Base-by-base conservation (phyloP, 805 yeast genomes). In the Kazachstania bromeliacearum region DNA sequence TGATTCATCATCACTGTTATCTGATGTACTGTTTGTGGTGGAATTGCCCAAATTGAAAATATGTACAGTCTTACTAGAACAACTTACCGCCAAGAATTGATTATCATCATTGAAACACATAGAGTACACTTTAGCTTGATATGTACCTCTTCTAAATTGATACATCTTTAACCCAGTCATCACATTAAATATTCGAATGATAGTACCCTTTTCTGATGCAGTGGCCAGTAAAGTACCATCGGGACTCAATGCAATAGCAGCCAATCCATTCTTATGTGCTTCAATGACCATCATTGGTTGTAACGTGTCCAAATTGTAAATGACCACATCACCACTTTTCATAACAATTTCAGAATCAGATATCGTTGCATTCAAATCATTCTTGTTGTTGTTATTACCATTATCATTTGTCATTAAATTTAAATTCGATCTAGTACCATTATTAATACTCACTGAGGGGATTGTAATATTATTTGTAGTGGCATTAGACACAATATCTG, bases 31-130 rank as follows among this genome's bases (percentile, higher is more conserved):
- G 17, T 15, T 21, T n/a, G 17, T 22, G 5, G 17, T 28, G 7
- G 19, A 24, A 26, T 43, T 44, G 5, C 46, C 82, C 36, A 88
- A 59, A 39, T 87, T 71, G 67, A 89, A 92, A 26, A 92, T 76
- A 58, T 92, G 99, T 16, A 92, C 88, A 0, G 99, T 92, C 30
- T 84, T 94, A 15, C 94, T 85, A 2, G 94, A 76, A 19, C 94
- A 80, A 8, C 89, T 75, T 18, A 89, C 95, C n/a, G 85, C 73
- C 21, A 92, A 64, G 43, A 80, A 73, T 12, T 68, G 67, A 41
- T 82, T 78, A 43, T 82, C 81, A 18, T 67, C 63, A 43, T 85
- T 80, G 60, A 92, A 92, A 25, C 75, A 68, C 44, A 92, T 65
- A 8, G 94, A 79, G 48, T 75, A 76, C 13, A 92, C 83, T 43